Conservation (phyloP, 768 basidiomycete genomes). For the Mycena belliarum region DNA sequence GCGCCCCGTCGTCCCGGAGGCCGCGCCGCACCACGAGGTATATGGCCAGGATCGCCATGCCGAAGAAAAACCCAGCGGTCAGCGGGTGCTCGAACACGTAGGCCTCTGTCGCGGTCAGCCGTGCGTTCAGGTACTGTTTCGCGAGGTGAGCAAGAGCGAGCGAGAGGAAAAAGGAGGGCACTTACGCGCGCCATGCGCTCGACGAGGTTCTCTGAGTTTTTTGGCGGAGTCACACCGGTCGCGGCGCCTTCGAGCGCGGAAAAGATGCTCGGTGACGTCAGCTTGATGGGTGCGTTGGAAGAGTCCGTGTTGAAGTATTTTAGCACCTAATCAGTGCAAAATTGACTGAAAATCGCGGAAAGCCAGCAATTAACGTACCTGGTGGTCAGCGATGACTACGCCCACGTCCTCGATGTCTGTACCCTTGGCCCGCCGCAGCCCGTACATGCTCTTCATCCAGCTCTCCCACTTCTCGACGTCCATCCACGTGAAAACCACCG, state of each 20-base stretch:
- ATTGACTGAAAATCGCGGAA: too few species aligned
- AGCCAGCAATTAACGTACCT: conserved; percentile 39
- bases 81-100: conserved; percentile 39
- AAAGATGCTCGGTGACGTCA: conserved; percentile 59
- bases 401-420: conserved; percentile 39
- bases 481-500: conserved; percentile 89
- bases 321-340: conserved; percentile 47
- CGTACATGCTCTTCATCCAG: conserved; percentile 94
- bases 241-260: conserved; percentile 70
- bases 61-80: conserved; percentile 33
- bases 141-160: not conserved
- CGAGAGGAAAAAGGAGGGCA: conserved; percentile 2
- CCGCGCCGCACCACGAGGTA: conserved; percentile 31
- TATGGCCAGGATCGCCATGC: conserved; percentile 28
- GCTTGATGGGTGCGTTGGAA: conserved; percentile 51
- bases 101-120: conserved; percentile 37
- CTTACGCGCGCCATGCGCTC: conserved; percentile 67
- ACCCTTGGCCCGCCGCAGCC: conserved; percentile 39
- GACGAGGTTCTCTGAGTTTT: conserved; percentile 69
- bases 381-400: conserved; percentile 81
- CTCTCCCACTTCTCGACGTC: conserved; percentile 80
- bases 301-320: conserved; percentile 77
- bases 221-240: conserved; percentile 46
- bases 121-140: conserved; percentile 42
- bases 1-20: conserved; percentile 25